Base-by-base conservation (phyloP, 2,329 filamentous ascomycete genomes). In the Fusarium robinianum region DNA sequence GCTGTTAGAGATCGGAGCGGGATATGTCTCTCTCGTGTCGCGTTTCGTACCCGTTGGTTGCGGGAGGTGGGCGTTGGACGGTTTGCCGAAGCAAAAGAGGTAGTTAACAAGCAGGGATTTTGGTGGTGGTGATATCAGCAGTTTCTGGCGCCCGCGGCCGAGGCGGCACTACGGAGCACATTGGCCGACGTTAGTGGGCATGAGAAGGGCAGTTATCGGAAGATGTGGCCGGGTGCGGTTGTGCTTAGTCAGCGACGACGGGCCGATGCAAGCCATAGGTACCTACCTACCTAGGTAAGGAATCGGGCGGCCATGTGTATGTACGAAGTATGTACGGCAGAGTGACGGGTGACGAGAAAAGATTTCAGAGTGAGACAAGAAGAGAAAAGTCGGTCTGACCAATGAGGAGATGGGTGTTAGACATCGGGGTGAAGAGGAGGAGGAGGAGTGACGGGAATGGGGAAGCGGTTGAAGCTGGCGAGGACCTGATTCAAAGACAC, bases 221-320 rank as follows among this genome's bases (percentile, higher is more conserved):
- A 40, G 29, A 27, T n/a, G 33, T 17, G 22, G 49, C 50, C 39
- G 38, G 38, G 4, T 8, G 23, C n/a, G 23, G 32, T 34, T 12
- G n/a, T n/a, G 41, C 41, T 55, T 55, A 55, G 51, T 55, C 51
- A 55, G 38, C 51, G 33, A 14, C n/a, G 23, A n/a, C n/a, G 23
- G 3, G 8, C 10, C 8, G 19, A 16, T 10, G 5, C 12, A 24
- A 14, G 23, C n/a, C n/a, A n/a, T n/a, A n/a, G n/a, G n/a, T n/a
- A n/a, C n/a, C n/a, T n/a, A n/a, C n/a, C n/a, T n/a, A n/a, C n/a
- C n/a, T n/a, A n/a, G n/a, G n/a, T n/a, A n/a, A n/a, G n/a, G n/a
- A n/a, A n/a, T n/a, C n/a, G n/a, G n/a, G n/a, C n/a, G n/a, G n/a
- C n/a, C n/a, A n/a, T n/a, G n/a, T n/a, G n/a, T n/a, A n/a, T n/a